Conservation (phyloP, 2,329 filamentous ascomycete species). For the Dryadomyces quercivorus region DNA sequence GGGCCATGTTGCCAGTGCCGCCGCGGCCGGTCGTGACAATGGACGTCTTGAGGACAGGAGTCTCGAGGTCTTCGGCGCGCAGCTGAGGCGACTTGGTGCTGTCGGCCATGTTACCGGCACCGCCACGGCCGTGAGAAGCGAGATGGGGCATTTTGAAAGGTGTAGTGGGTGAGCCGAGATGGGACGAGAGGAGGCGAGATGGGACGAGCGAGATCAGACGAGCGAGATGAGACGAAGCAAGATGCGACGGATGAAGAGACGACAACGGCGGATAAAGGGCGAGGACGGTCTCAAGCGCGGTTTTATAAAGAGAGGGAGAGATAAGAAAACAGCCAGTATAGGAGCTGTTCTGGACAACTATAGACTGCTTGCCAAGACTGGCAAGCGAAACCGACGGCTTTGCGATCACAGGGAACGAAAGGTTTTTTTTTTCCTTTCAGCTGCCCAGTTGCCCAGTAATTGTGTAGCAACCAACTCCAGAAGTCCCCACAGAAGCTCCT, state of each 20-base stretch:
- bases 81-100: conserved; percentile 32
- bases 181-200: not conserved
- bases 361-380: too few relatives aligned
- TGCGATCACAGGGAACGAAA: not conserved
- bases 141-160: conserved; percentile 17
- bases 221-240: too few relatives aligned
- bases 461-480: too few relatives aligned
- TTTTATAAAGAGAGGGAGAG: not conserved
- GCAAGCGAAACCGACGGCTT: too few relatives aligned
- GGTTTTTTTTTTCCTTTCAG: not conserved
- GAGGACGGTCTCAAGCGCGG: not conserved
- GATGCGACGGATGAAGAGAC: not conserved
- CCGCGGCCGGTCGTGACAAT: conserved; percentile 84
- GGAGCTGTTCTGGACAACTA: too few relatives aligned
- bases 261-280: not conserved
- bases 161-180: conserved; percentile 1
- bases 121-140: conserved; percentile 62
- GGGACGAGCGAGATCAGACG: not conserved
- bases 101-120: conserved; percentile 62
- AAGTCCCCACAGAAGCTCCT: too few relatives aligned
- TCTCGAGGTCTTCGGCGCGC: conserved; percentile 56
- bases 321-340: not conserved
- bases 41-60: conserved; percentile 71
- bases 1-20: conserved; percentile 78
- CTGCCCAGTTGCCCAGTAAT: not conserved